A percentile compares a stretch with the other conserved stretches of the same genome.
Conservation (phyloP, 1,284 basidiomycete species). For the Irpex sp. region DNA sequence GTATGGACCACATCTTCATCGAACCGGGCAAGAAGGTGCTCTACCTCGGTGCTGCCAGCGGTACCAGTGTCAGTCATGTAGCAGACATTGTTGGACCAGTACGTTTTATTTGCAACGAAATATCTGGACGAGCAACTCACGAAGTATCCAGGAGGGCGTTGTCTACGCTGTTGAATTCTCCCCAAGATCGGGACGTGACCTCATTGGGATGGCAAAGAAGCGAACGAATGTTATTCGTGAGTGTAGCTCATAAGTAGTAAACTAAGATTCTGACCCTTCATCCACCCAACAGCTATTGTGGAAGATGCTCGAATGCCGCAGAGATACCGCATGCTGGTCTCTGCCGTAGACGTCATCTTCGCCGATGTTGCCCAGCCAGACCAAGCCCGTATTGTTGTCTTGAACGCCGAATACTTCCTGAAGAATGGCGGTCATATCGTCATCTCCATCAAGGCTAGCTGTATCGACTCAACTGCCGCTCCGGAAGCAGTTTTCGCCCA, state of each 20-base stretch:
- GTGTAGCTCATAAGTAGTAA: constrained; percentile 24
- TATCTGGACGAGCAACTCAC: neutral
- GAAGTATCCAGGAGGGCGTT: constrained; percentile 70
- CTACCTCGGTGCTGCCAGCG: constrained; percentile 96
- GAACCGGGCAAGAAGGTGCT: constrained; percentile 94
- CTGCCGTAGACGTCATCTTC: constrained; percentile 94
- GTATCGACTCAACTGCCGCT: constrained; percentile 93
- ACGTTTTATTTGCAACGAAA: constrained; percentile 25
- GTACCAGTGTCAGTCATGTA: constrained; percentile 97
- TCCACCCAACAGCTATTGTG: constrained; percentile 72
- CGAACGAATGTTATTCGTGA: constrained; percentile 97
- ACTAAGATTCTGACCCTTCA: neutral
- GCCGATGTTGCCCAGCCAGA: constrained; percentile 99
- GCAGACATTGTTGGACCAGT: constrained; percentile 97
- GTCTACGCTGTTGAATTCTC: constrained; percentile 99
- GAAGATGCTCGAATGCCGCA: constrained; percentile 96
- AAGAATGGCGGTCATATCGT: constrained; percentile 92
- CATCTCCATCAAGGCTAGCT: constrained; percentile 99
- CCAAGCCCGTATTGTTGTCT: constrained; percentile 92
- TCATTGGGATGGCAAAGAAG: constrained; percentile 99
- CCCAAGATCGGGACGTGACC: constrained; percentile 91
- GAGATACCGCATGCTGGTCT: constrained; percentile 93
- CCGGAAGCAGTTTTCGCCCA: constrained; percentile 89
- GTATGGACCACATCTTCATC: constrained; percentile 93
- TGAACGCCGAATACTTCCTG: constrained; percentile 95